Base-by-base conservation (phyloP, 2,329 filamentous ascomycete genomes). In the Elsinoe fawcettii region DNA sequence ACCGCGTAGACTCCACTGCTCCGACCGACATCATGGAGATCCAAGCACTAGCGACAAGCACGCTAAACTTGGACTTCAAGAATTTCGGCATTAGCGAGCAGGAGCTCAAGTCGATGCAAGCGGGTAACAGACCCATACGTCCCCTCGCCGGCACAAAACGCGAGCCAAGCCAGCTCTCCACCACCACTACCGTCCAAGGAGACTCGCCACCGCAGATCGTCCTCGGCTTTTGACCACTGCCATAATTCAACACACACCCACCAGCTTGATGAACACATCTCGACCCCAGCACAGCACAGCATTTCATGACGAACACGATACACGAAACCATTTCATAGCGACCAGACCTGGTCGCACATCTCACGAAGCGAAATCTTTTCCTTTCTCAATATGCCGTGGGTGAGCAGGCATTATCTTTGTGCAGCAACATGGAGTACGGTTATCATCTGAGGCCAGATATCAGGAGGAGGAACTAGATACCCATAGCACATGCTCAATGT, bases 1-100 rank as follows among this genome's bases (percentile, higher is more conserved):
- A 56, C n/a, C 54, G 54, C 14, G 43, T 47, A 3, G 54, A 56
- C 41, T 56, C 54, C 16, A 56, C 54, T 16, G 41, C 39, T 7
- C 23, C 14, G 1, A 46, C 20, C 6, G 54, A 49, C 20, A 46
- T 47, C 30, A 49, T 49, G 25, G 39, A 43, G 11, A 56, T 56
- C 27, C 37, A 43, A 25, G 27, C 54, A 14, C 16, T 56, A 5
- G 30, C 39, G 12, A 49, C 25, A 14, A 27, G 25, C 12, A 32
- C 22, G 11, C 27, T 56, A 18, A 56, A 56, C 20, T 37, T 56
- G 37, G 54, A 56, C 54, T 37, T 56, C 14, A 56, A 56, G 41
- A 37, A 27, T n/a, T 56, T 56, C 20, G 54, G 36, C 6, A 16
- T 56, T n/a, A 32, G 27, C 36, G 49, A 53, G 49, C 49, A 53